A percentile compares a stretch with the other conserved stretches of the same genome.
phyloP scores from a whole-genome alignment of 179 eudicot genomes.

The Heliamphora pulchella region DNA sequence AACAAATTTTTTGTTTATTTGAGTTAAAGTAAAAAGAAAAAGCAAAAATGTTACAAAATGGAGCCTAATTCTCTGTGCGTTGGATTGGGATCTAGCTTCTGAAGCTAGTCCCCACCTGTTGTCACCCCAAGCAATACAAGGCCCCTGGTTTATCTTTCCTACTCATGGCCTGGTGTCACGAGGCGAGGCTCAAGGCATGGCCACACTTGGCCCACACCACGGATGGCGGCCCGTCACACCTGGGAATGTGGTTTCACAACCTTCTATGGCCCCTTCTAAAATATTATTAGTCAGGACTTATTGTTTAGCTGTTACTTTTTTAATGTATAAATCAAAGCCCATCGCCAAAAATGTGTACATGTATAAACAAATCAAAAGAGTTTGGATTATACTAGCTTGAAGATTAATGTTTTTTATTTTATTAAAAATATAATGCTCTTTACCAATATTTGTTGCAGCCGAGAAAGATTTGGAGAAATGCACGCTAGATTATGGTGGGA shows the following conservation, averaged over 20 bases:
- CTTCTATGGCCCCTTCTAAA: not conserved
- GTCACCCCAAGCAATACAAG: not conserved
- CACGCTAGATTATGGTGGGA: conserved; percentile 53
- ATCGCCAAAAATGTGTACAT: not conserved
- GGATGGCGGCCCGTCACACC: not conserved
- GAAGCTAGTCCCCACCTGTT: conserved; percentile 3
- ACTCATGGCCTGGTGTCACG: not conserved
- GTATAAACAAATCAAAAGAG: not conserved
- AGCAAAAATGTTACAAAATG: too few relatives aligned
- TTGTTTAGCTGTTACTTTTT: too few relatives aligned
- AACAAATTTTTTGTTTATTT: too few relatives aligned
- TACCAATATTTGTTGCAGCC: conserved; percentile 44
- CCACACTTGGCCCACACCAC: too few relatives aligned
- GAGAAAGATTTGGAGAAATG: conserved; percentile 58
- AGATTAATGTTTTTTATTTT: not conserved
- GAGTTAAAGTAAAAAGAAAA: too few relatives aligned
- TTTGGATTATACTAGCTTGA: not conserved
- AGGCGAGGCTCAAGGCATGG: too few relatives aligned
- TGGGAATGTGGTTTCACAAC: not conserved
- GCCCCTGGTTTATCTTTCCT: not conserved
- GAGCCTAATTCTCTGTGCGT: not conserved
- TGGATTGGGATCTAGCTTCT: not conserved
- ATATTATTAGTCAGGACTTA: not conserved
- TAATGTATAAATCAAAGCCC: not conserved
- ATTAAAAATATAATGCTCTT: not conserved